phyloP scores from a whole-genome alignment of 139 green algal species.

The Coelastrella sp. region DNA sequence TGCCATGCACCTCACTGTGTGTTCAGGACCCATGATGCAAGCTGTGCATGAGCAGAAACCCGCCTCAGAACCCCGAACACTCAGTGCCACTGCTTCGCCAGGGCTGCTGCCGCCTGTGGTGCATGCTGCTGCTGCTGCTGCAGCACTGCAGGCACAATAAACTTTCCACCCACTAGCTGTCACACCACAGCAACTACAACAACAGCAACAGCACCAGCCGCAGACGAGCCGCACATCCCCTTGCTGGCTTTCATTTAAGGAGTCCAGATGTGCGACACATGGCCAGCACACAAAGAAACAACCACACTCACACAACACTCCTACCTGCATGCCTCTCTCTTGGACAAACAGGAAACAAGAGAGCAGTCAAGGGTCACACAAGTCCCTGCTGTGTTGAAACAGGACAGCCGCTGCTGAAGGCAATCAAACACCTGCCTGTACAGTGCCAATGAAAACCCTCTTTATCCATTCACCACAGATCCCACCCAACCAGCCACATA shows the following conservation, averaged over 20 bases:
- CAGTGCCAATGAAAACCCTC: not conserved
- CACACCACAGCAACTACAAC: conserved; percentile 3
- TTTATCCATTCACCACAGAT: not conserved
- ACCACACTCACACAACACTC: conserved; percentile 25
- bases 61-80: not conserved
- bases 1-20: not conserved
- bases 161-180: too few species aligned
- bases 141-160: not conserved
- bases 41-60: not conserved
- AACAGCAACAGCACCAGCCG: conserved; percentile 31
- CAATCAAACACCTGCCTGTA: not conserved
- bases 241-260: not conserved
- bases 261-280: conserved; percentile 23
- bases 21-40: not conserved
- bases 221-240: not conserved
- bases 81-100: not conserved
- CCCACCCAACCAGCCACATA: not conserved
- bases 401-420: not conserved
- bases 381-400: not conserved
- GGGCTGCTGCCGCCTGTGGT: conserved; percentile 28
- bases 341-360: not conserved
- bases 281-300: conserved; percentile 20
- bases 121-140: not conserved
- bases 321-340: not conserved
- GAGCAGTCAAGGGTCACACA: not conserved